Base-by-base conservation (phyloP, 2,329 filamentous ascomycete genomes). In the Rutstroemia sydowiana region DNA sequence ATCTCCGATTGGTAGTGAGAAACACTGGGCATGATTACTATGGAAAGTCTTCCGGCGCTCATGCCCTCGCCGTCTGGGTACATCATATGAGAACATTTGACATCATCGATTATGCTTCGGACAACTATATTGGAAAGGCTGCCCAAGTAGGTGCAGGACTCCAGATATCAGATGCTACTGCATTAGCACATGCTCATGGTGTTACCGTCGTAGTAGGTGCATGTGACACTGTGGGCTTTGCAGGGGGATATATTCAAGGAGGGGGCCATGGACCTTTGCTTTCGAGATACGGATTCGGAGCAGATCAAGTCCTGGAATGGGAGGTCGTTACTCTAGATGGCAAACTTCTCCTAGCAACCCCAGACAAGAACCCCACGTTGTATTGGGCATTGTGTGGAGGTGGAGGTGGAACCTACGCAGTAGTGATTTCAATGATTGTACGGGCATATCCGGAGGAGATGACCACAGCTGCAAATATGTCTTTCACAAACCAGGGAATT, bases 321-420 rank as follows among this genome's bases (percentile, higher is more conserved):
- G 72, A 81, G 53, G 76, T 81, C 1, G 70, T 85, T n/a, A 77
- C 74, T 7, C 75, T 71, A 0, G 61, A 63, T 14, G 78, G 80
- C 2, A 53, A 70, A 14, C 59, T 74, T n/a, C 55, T 81, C 1
- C 73, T 65, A 2, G 78, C 78, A 0, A 74, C 70, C 3, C 70
- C 68, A 0, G 61, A 59, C 0, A 55, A 73, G 30, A 77, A 84
- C 56, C 52, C 68, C 0, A 81, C 84, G 47, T 68, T 85, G 1
- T 85, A 79, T 68, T 86, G 81, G 81, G 82, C 81, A 1, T 65
- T 84, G 1, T 70, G 71, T 39, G 80, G 81, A 3, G 79, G 81
- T 0, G 81, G 82, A 2, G 76, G 73, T 9, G 78, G 79, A 14
- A 82, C 73, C 28, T 85, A 76, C 57, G 81, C 71, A 2, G 70